Conservation (phyloP, 306 rosid genomes). For the Vicia faba region DNA sequence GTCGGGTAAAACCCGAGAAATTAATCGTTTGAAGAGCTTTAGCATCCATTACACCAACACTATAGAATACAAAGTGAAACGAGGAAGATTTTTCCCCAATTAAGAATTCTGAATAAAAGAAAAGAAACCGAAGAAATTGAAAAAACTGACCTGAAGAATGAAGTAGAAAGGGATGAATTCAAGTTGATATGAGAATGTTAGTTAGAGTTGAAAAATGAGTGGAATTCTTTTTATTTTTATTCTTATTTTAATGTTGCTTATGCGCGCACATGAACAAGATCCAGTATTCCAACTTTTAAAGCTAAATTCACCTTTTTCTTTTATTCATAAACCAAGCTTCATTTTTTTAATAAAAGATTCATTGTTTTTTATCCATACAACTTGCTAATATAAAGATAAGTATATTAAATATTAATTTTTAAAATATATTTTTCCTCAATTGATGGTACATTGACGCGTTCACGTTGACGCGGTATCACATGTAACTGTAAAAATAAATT, state of each 20-base stretch:
- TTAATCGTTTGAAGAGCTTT: conserved; percentile 47
- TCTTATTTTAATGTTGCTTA: neutral
- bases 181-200: neutral
- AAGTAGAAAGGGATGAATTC: neutral
- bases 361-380: too few relatives aligned
- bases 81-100: conserved; percentile 9
- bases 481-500: too few relatives aligned
- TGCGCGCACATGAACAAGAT: neutral
- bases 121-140: neutral
- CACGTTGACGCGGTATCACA: too few relatives aligned
- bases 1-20: conserved; percentile 48
- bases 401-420: too few relatives aligned
- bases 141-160: conserved; percentile 19
- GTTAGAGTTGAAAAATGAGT: neutral
- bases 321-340: too few relatives aligned
- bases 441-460: too few relatives aligned
- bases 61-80: conserved; percentile 7
- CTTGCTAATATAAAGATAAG: too few relatives aligned
- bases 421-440: too few relatives aligned
- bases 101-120: neutral
- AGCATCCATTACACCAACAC: conserved; percentile 52
- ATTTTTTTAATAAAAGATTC: too few relatives aligned
- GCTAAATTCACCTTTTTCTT: too few relatives aligned
- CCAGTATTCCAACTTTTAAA: neutral
- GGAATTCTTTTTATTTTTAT: neutral